phyloP scores from a whole-genome alignment of 805 yeast species.

The Zygosaccharomyces bailii region DNA sequence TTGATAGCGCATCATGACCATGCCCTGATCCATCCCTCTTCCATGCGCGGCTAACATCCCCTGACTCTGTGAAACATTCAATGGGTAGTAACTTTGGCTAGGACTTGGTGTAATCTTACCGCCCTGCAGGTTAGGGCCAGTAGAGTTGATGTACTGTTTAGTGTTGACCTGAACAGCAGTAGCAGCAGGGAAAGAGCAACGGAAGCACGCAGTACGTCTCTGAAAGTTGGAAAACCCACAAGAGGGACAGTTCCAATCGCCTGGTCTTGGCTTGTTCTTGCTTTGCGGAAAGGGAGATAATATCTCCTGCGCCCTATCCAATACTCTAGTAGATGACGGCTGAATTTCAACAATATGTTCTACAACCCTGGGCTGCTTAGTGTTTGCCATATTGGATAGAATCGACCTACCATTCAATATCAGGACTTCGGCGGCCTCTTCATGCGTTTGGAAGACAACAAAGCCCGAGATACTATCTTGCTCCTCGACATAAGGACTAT shows the following conservation, averaged over 20 bases:
- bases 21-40: conserved; percentile 16
- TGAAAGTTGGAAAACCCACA: conserved; percentile 96
- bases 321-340: conserved; percentile 73
- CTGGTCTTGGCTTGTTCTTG: conserved; percentile 89
- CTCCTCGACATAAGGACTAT: conserved; percentile 40
- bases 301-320: conserved; percentile 79
- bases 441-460: conserved; percentile 80
- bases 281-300: conserved; percentile 80
- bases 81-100: conserved; percentile 8
- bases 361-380: conserved; percentile 36
- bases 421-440: conserved; percentile 77
- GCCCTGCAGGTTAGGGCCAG: conserved; percentile 17
- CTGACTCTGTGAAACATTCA: conserved; percentile 6
- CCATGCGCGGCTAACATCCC: conserved; percentile 8
- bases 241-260: conserved; percentile 97
- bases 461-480: conserved; percentile 66
- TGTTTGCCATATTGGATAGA: conserved; percentile 35
- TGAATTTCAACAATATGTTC: conserved; percentile 80
- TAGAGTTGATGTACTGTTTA: conserved; percentile 17
- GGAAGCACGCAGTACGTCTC: conserved; percentile 87
- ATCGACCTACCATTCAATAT: conserved; percentile 69
- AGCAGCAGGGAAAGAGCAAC: conserved; percentile 85
- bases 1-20: conserved; percentile 8
- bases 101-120: conserved; percentile 8
- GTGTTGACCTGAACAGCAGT: conserved; percentile 57